Conservation (phyloP, 331 rosid species). For the Quercus lobata region DNA sequence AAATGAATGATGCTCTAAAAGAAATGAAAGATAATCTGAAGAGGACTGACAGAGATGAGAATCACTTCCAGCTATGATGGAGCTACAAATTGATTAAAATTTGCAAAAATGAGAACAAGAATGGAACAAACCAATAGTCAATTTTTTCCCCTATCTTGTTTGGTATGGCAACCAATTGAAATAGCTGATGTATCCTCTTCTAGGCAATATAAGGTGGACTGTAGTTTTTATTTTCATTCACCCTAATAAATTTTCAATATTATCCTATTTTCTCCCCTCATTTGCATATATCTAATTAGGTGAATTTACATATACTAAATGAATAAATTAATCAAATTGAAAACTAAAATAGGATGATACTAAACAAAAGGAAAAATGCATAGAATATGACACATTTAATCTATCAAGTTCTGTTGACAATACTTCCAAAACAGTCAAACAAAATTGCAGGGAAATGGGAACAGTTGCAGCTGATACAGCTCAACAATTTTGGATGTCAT, state of each 20-base stretch:
- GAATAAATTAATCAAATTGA: background rate
- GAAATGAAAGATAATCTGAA: background rate
- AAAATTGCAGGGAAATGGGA: background rate
- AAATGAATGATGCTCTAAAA: background rate
- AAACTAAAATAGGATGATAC: background rate
- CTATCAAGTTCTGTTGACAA: background rate
- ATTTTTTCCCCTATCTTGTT: background rate
- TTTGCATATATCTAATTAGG: background rate
- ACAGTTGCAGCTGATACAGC: background rate
- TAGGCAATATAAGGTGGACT: background rate
- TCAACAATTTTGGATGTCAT: constrained; percentile 8
- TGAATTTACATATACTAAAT: background rate
- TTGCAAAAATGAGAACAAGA: too few relatives aligned
- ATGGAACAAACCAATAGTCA: background rate
- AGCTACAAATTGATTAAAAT: background rate
- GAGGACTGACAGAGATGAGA: background rate
- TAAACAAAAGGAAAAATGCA: background rate
- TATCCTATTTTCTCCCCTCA: background rate
- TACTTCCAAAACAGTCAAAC: background rate
- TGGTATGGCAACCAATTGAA: background rate
- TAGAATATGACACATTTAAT: background rate
- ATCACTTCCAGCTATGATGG: background rate
- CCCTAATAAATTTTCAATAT: background rate
- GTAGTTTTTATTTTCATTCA: background rate
- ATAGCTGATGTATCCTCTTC: background rate